Conservation (phyloP, 225 moss, liverwort and hornwort genomes). For the Pseudoscleropodium purum region DNA sequence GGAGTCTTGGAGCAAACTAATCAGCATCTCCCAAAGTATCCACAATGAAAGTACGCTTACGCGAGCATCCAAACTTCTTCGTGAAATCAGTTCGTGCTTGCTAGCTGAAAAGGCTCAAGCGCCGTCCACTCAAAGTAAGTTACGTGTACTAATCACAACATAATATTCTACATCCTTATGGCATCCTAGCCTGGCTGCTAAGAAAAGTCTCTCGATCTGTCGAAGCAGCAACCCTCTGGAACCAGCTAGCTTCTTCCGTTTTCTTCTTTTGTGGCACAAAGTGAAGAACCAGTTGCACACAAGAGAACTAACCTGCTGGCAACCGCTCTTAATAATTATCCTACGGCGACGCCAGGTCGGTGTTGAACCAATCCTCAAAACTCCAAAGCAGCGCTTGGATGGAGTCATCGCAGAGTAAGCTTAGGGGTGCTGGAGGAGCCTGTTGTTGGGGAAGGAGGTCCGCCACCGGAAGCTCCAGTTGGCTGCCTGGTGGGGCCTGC, state of each 20-base stretch:
- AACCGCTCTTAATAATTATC: no score
- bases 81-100: background rate
- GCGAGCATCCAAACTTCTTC: background rate
- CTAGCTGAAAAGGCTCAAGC: background rate
- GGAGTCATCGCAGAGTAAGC: background rate
- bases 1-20: background rate
- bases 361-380: background rate
- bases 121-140: background rate
- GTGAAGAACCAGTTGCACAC: background rate
- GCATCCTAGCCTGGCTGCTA: no score
- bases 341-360: background rate
- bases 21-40: background rate
- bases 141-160: no score
- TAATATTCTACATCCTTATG: no score
- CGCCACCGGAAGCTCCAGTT: background rate
- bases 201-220: background rate
- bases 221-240: background rate
- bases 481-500: background rate
- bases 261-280: background rate
- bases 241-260: no score
- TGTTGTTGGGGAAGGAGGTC: background rate
- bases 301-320: no score
- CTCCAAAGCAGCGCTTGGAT: background rate
- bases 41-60: background rate
- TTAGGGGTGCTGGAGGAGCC: background rate